Evolutionary conservation across 2,329 filamentous ascomycete species (phyloP), one percentile per base, ranked within the genome.

Genomic region (Cladophialophora yegresii): DNA sequence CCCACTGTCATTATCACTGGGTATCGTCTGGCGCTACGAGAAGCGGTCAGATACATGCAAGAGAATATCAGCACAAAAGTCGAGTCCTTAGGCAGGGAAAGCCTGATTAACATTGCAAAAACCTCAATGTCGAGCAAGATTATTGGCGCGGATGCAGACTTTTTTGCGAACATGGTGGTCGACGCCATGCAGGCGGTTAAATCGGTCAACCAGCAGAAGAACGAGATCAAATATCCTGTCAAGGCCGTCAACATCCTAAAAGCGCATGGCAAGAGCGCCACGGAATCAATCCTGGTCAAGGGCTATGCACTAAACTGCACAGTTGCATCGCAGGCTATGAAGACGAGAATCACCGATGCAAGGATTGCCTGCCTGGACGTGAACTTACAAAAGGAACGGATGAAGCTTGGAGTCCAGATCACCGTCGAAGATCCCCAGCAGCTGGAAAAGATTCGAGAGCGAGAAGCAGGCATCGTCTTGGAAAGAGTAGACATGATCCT

Each of bases 91-190:
- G 93, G 92, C 65, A 88, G 91, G 67, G 95, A 98, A 68, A 95
- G 91, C 65, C 85, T 99, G 71, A 78, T 98, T 75, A 97, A 87
- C 80, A 97, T 99, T 76, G 95, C 95, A 68, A 98, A 93, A 83
- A 99, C 95, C 22, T 97, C 93, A 74, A 99, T 99, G 93, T 97
- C 93, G 59, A 96, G 91, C 84, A 99, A 99, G 83, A 96, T 99
- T 75, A 98, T 99, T 76, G 95, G 95, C 63, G 83, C 90, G 62
- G 95, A 99, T 79, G 92, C 91, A 12, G 92, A 96, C 69, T 99
- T 99, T 83, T 99, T 99, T 75, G 87, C 93, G 72, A 90, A 95
- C 80, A 96, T 99, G 89, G 92, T 93, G 12, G 95, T 99, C 57
- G 93, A 99, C 78, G 93, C 91, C 70, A 97, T 99, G 84, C 88